Base-by-base conservation (phyloP, 139 green algal species). In the Chlorella ohadii region DNA sequence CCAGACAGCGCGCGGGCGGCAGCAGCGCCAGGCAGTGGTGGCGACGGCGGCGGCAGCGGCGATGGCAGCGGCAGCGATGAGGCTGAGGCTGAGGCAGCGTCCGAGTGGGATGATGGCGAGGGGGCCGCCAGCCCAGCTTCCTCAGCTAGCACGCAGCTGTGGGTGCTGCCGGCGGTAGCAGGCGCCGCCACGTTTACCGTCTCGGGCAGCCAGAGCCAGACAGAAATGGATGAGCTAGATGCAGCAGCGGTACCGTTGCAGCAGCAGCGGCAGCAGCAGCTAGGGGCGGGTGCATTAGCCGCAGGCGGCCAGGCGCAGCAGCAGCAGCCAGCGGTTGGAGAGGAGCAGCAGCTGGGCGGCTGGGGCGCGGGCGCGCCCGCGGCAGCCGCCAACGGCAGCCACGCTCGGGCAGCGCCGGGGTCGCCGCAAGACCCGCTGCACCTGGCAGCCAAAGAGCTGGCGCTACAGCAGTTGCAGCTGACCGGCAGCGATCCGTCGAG, bases 401-500 rank as follows among this genome's bases (percentile, higher is more conserved):
- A 25, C 27, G 11, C 27, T 0, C 17, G 17, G 11, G 16, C 23
- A 1, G 5, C 28, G 3, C 78, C 78, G 12, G 55, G 83, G 36
- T 91, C 89, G 1, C 86, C 82, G 31, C 87, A 91, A 33, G 75
- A 84, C 22, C 84, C 85, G 41, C 74, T 90, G 44, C 85, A 72
- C 65, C n/a, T 39, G 31, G 79, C 79, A 20, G 79, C 79, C 79
- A 84, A 77, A 33, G 79, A 84, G 33, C 34, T 65, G n/a, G 78
- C 78, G 28, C 64, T 74, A 47, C 79, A 51, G 44, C 79, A 74
- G 78, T 63, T 73, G 63, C 78, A 75, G 78, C 63, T 73, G 39
- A 83, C 76, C 0, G 76, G 78, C 64, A 83, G 64, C 70, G 41
- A 41, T 20, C 36, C 55, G 2, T 22, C 81, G 27, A 81, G 81